phyloP scores from a whole-genome alignment of 2,329 filamentous ascomycete genomes.

The Hirsutella minnesotensis region DNA sequence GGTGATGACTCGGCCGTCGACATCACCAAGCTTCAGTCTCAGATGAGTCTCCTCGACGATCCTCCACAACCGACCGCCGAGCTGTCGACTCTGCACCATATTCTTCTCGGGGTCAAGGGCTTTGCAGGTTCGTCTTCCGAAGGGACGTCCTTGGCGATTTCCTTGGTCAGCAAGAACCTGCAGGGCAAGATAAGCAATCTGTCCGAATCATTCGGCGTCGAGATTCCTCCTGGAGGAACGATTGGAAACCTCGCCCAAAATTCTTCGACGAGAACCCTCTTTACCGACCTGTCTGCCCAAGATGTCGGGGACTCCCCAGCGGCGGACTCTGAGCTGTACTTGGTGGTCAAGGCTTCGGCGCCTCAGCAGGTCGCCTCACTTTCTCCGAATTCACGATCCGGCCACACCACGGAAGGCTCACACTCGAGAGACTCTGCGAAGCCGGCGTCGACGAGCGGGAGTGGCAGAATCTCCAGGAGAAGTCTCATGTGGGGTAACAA shows the following conservation, averaged over 20 bases:
- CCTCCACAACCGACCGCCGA: constrained; percentile 59
- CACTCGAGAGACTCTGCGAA: constrained; percentile 33
- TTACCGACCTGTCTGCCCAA: constrained; percentile 69
- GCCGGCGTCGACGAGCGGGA: constrained; percentile 34
- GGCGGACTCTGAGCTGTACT: constrained; percentile 61
- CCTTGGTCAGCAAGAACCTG: constrained; percentile 61
- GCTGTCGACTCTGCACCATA: constrained; percentile 62
- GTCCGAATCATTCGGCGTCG: constrained; percentile 73
- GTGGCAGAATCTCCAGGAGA: constrained; percentile 41
- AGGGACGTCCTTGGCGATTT: constrained; percentile 63
- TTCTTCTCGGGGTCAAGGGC: constrained; percentile 73
- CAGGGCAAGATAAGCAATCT: constrained; percentile 53
- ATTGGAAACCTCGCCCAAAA: constrained; percentile 53
- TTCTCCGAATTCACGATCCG: constrained; percentile 40
- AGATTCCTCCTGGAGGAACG: constrained; percentile 62
- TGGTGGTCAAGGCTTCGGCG: constrained; percentile 70
- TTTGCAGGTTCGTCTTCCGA: constrained; percentile 69
- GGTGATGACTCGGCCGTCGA: constrained; percentile 89
- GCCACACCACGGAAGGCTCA: constrained; percentile 28
- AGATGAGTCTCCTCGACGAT: constrained; percentile 88
- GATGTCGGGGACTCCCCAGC: constrained; percentile 55
- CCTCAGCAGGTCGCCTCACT: constrained; percentile 33
- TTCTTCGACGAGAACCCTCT: constrained; percentile 69
- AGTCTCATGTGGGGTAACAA: constrained; percentile 62
- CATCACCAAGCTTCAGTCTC: constrained; percentile 79